Evolutionary conservation across 257 asterid genomes (phyloP), one percentile per base, ranked within the genome.

Genomic region (Ballota nigra): DNA sequence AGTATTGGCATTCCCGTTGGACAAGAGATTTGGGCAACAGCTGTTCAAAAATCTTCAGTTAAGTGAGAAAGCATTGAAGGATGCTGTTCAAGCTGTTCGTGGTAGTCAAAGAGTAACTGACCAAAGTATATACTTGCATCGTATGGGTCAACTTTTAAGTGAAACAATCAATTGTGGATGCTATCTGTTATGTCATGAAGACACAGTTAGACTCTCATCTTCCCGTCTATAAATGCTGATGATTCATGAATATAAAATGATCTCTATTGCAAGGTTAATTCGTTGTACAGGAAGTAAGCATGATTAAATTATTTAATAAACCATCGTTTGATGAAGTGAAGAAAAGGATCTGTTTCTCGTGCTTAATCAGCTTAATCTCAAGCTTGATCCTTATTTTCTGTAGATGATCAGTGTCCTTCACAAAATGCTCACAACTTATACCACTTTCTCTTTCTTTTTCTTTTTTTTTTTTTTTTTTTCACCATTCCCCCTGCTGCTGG

Each of bases 81-180:
- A 94, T 80, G 96, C 96, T 78, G 92, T 94, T 55, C 75, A 85
- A 71, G 87, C 91, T 60, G 91, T 93, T 51, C 96, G 98, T 47
- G 98, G 98, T 70, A 88, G 82, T 86, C 97, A 94, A 75, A 86
- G 85, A 83, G 97, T 89, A 60, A 84, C 89, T 55, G 97, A 94
- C 65, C 97, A 86, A 70, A 94, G 98, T 94, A 88, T 60, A 87
- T 77, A 15, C 38, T 52, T 1, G 38, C 57, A 18, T 56, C 57
- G 53, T 43, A 1, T 55, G 3, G 58, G 8, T 74, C 69, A 28
- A 51, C 62, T 41, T 67, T 64, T 75, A 56, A 45, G 57, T 73
- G 13, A 57, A 64, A 56, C 29, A 26, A 70, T 71, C 20, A 26
- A 15, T 19, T 6, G 47, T 38, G 23, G 63, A 53, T 36, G 19